Evolutionary conservation across 371 early-diverging fungal species (phyloP).

Genomic region (Rhizopus arrhizus): DNA sequence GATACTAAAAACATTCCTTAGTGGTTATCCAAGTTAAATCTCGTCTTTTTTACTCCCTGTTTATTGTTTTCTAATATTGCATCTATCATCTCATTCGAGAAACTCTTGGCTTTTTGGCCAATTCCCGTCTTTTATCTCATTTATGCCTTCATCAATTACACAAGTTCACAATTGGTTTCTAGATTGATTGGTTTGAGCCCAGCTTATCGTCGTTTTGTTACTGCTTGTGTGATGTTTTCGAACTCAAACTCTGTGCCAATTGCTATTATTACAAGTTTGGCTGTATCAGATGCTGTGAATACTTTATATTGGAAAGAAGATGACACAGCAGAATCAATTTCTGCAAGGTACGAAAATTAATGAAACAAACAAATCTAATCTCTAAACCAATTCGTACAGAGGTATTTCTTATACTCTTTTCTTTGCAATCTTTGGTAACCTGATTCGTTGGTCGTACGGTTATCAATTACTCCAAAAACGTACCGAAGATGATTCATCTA

Average conservation of each 20-base stretch:
- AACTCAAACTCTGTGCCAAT: slow-evolving; percentile 79
- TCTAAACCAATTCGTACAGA: slow-evolving; percentile 30
- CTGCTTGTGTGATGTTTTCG: slow-evolving; percentile 68
- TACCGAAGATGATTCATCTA: slow-evolving; percentile 23
- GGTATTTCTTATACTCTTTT: slow-evolving; percentile 78
- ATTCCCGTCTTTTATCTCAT: slow-evolving; percentile 65
- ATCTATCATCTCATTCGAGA: slow-evolving; percentile 60
- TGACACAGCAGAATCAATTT: slow-evolving; percentile 65
- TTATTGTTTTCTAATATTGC: slow-evolving; percentile 68
- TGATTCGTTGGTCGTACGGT: slow-evolving; percentile 80
- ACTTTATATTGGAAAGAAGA: slow-evolving; percentile 59
- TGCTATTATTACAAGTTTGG: slow-evolving; percentile 70
- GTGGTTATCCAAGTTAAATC: slow-evolving; percentile 67
- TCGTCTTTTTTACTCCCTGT: slow-evolving; percentile 71
- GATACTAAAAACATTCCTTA: slow-evolving; percentile 19
- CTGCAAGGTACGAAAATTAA: slow-evolving; percentile 55
- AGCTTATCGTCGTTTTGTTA: slow-evolving; percentile 62
- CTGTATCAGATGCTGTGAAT: slow-evolving; percentile 65
- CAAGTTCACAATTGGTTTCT: slow-evolving; percentile 39
- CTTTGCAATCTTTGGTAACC: slow-evolving; percentile 74
- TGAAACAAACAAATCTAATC: neutral
- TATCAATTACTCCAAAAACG: slow-evolving; percentile 55
- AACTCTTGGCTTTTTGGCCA: slow-evolving; percentile 71
- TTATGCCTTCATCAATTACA: slow-evolving; percentile 39
- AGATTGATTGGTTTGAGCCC: slow-evolving; percentile 49